phyloP scores from a whole-genome alignment of 2,329 filamentous ascomycete genomes.

The Macrophomina phaseolina region DNA sequence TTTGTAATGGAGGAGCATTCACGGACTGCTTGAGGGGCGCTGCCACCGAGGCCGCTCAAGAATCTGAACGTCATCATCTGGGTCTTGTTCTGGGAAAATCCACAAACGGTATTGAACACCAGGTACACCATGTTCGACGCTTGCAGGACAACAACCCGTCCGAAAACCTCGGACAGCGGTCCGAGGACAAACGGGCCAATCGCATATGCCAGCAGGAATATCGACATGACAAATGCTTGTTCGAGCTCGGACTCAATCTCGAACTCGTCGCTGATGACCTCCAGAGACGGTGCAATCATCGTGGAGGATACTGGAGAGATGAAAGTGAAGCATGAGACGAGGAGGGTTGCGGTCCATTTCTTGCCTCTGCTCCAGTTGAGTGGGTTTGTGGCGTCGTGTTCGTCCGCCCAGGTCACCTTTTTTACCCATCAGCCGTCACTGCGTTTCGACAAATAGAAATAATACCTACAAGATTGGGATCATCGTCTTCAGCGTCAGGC shows the following conservation, averaged over 20 bases:
- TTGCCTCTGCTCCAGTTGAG: slow-evolving; percentile 25
- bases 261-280: slow-evolving; percentile 29
- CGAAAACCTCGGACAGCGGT: slow-evolving; percentile 54
- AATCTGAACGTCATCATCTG: slow-evolving; percentile 66
- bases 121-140: slow-evolving; percentile 61
- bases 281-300: slow-evolving; percentile 30
- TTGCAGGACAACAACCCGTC: slow-evolving; percentile 59
- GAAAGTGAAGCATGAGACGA: slow-evolving; percentile 27
- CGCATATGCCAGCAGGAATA: slow-evolving; percentile 29
- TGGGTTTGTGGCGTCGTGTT: slow-evolving; percentile 26
- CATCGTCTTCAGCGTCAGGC: background rate
- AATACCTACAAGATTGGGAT: background rate
- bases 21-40: slow-evolving; percentile 57
- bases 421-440: background rate
- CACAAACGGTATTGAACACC: slow-evolving; percentile 66
- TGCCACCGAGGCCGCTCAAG: slow-evolving; percentile 63
- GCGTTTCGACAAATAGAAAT: too few relatives aligned
- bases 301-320: slow-evolving; percentile 27
- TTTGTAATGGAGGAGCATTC: background rate
- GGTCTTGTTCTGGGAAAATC: slow-evolving; percentile 57
- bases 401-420: slow-evolving; percentile 26
- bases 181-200: slow-evolving; percentile 34
- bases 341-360: slow-evolving; percentile 27
- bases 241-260: slow-evolving; percentile 38
- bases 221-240: slow-evolving; percentile 35